Percentiles rank a stretch among this genome's conserved stretches.
Conservation (phyloP, 2,329 filamentous ascomycete species). For the Pestalotiopsis fici region DNA sequence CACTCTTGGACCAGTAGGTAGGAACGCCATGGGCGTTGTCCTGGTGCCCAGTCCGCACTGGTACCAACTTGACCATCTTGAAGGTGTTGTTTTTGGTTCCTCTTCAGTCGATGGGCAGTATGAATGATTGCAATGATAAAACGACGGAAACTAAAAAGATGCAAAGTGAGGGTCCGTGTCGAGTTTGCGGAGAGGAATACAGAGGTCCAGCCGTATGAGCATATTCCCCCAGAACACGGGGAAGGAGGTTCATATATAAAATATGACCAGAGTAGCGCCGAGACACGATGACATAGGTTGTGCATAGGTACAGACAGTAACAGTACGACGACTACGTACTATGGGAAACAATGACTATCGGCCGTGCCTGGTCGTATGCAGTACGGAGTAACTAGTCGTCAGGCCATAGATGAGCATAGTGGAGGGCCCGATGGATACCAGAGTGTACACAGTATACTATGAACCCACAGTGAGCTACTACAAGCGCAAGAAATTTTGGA, state of each 20-base stretch:
- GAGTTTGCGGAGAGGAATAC: slow-evolving; percentile 2
- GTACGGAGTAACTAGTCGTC: not conserved
- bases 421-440: not conserved
- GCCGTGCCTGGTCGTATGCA: not conserved
- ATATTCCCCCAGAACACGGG: not conserved
- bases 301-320: not conserved
- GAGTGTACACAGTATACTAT: not conserved
- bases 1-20: slow-evolving; percentile 31
- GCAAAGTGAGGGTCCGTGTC: not conserved
- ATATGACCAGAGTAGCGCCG: slow-evolving; percentile 4
- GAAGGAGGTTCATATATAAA: not conserved
- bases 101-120: not conserved
- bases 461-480: not conserved
- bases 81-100: not conserved
- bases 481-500: not conserved
- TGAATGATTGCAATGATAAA: too few species aligned
- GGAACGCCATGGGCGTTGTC: slow-evolving; percentile 28
- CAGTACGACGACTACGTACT: not conserved
- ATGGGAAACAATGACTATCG: not conserved
- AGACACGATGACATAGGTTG: not conserved
- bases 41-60: slow-evolving; percentile 18
- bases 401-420: not conserved
- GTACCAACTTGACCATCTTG: slow-evolving; percentile 6
- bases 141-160: not conserved
- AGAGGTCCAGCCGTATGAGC: not conserved